Evolutionary conservation across 805 yeast species (phyloP).

Genomic region (Ascoidea rubescens): DNA sequence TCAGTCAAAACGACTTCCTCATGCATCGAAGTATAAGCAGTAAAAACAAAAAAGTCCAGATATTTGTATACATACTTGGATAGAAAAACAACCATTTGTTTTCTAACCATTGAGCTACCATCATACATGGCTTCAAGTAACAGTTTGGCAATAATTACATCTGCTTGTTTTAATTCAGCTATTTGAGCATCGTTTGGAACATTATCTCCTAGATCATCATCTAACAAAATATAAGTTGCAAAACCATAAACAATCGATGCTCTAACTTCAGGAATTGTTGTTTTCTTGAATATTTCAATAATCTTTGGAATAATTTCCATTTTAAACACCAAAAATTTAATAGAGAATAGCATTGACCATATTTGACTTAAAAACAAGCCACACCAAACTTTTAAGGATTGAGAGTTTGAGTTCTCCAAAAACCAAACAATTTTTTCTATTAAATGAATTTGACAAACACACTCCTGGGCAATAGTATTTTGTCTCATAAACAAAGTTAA

Average conservation of each 20-base stretch:
- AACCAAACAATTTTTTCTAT: conserved; percentile 29
- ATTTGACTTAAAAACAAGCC: conserved; percentile 63
- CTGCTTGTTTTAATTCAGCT: conserved; percentile 47
- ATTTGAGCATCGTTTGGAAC: conserved; percentile 1
- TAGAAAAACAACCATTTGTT: conserved; percentile 68
- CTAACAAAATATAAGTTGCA: conserved; percentile 29
- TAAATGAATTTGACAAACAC: conserved; percentile 39
- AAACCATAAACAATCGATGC: conserved; percentile 70
- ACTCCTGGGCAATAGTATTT: conserved; percentile 64
- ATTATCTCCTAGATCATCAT: conserved; percentile 8
- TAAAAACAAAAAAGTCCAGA: conserved; percentile 62
- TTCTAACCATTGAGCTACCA: conserved; percentile 80
- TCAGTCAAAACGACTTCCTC: conserved; percentile 63
- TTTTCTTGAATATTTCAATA: conserved; percentile 40
- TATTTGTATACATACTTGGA: conserved; percentile 62
- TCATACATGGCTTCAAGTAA: conserved; percentile 62
- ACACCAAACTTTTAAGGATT: conserved; percentile 88
- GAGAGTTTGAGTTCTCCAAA: conserved; percentile 63
- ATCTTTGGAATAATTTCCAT: conserved; percentile 48
- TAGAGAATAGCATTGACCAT: conserved; percentile 60
- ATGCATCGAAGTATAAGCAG: conserved; percentile 74
- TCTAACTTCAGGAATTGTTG: conserved; percentile 92
- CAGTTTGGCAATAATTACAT: conserved; percentile 53
- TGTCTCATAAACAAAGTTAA: conserved; percentile 74
- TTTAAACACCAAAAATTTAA: conserved; percentile 54